Evolutionary conservation across 768 basidiomycete species (phyloP), one percentile per base, ranked within the genome.

Genomic region (Gloeostereum incarnatum): DNA sequence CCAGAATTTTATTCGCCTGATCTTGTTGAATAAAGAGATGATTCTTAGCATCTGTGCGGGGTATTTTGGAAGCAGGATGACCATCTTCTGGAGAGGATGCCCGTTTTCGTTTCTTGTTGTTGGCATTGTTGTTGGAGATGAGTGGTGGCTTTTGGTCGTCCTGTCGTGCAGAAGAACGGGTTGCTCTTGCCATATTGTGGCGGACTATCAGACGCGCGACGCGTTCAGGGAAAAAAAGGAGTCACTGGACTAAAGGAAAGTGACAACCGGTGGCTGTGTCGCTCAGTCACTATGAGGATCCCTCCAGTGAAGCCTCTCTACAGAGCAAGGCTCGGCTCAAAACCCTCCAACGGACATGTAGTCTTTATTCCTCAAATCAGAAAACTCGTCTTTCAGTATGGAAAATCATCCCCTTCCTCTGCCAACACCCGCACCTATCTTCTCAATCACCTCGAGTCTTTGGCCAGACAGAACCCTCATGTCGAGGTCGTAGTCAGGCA

Each of bases 321-420:
- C 47, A 53, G 71, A 40, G 71, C 65, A 24, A 55, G 57, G 35
- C 59, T 73, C 21, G 63, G 71, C 45, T 76, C 87, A 0, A 51
- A 55, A 18, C 81, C 81, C 18, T 71, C 80, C 41, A 90, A 91
- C 55, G 87, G 88, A 1, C 83, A 84, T 53, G 54, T 60, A 30
- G 64, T 75, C 1, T 92, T 83, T 58, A 58, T 88, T 3, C 85
- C 89, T 2, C 78, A 78, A 44, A 67, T 85, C n/a, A 68, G 86
- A 40, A 92, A 90, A 53, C 66, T 94, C 43, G 87, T 94, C 46
- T 75, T 94, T 55, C 86, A 91, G 59, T 93, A 74, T 58, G 90
- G 89, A 60, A 79, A 92, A 51, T 74, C 73, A 38, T 85, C 81
- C 74, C 75, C 82, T 1, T 80, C 86, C 3, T 89, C 86, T 1